Base-by-base conservation (phyloP, 23 red algal species). In the Gracilariopsis chorda region DNA sequence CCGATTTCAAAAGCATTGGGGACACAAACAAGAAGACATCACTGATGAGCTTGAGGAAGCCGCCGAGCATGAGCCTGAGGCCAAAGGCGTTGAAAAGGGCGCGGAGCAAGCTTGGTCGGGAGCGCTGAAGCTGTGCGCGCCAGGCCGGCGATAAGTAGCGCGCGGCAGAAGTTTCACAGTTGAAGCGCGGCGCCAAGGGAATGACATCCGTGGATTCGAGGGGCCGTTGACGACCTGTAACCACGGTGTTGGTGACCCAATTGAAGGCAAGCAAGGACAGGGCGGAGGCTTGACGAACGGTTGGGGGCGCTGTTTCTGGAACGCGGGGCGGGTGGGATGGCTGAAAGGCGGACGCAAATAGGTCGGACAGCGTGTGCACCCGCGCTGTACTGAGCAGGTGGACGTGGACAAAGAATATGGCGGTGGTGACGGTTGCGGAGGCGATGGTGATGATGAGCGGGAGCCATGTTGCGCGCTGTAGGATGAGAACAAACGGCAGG, bases 51-150 rank as follows among this genome's bases (percentile, higher is more conserved):
- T 96, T 96, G 27, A 96, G 58, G 19, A 60, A 74, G 16, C 80
- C 94, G 3, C 80, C 81, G 17, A 84, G 34, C 40, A 87, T 46
- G 68, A 95, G 65, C 28, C 84, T 51, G 4, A 17, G 19, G 14
- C 85, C 93, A 88, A 95, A 90, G 19, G 88, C 86, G 20, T 51
- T 23, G 42, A 81, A 82, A 19, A 95, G 93, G 13, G 88, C 78
- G 21, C 24, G 37, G 42, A 77, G 70, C 35, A 95, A 51, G 29
- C 60, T 60, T 19, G 73, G 82, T 25, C 47, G 3, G n/a, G 91
- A 33, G 10, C 55, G 65, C 14, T 72, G 10, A 12, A 76, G 36
- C 42, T 80, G 37, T 21, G 29, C 48, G 35, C 57, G 58, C 79
- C 78, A 86, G 32, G 63, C n/a, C 41, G 80, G 70, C 16, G 42